Evolutionary conservation across 2,329 filamentous ascomycete species (phyloP).

Genomic region (Aspergillus pseudoglaucus): DNA sequence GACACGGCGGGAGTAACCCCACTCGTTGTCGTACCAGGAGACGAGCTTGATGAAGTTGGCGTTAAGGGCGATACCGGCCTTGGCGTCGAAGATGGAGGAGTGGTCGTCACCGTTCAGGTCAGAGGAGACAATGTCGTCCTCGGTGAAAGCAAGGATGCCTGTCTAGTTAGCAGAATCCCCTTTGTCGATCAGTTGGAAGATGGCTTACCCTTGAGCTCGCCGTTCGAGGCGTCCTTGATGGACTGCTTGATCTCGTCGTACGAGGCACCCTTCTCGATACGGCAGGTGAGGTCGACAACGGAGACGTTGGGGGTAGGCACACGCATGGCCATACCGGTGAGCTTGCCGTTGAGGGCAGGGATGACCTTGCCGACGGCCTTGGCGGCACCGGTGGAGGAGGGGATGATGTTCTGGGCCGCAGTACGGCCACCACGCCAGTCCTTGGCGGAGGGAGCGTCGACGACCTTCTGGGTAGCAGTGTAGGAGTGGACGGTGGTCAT

Average conservation of each 20-base stretch:
- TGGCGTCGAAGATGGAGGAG: slow-evolving; percentile 99
- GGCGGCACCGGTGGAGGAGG: slow-evolving; percentile 96
- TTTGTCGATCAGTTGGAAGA: background rate
- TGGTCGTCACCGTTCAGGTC: slow-evolving; percentile 87
- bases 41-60: slow-evolving; percentile 98
- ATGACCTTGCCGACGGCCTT: slow-evolving; percentile 99
- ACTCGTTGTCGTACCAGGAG: slow-evolving; percentile 99
- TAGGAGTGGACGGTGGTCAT: slow-evolving; percentile 99
- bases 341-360: slow-evolving; percentile 95
- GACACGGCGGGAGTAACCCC: slow-evolving; percentile 97
- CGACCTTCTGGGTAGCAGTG: slow-evolving; percentile 99
- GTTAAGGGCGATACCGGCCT: slow-evolving; percentile 98
- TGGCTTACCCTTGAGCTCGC: slow-evolving; percentile 68
- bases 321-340: slow-evolving; percentile 99
- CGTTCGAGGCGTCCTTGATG: slow-evolving; percentile 81
- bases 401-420: slow-evolving; percentile 99
- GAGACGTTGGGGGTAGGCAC: slow-evolving; percentile 98
- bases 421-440: slow-evolving; percentile 99
- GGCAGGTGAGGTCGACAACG: slow-evolving; percentile 93
- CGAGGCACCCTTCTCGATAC: slow-evolving; percentile 74
- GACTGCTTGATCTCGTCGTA: slow-evolving; percentile 83
- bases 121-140: slow-evolving; percentile 91
- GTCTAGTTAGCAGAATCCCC: slow-evolving; percentile 2
- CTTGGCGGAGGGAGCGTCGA: slow-evolving; percentile 95
- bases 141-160: slow-evolving; percentile 90